phyloP scores from a whole-genome alignment of 228 moss, liverwort and hornwort genomes.

The Sphagnum fallax region DNA sequence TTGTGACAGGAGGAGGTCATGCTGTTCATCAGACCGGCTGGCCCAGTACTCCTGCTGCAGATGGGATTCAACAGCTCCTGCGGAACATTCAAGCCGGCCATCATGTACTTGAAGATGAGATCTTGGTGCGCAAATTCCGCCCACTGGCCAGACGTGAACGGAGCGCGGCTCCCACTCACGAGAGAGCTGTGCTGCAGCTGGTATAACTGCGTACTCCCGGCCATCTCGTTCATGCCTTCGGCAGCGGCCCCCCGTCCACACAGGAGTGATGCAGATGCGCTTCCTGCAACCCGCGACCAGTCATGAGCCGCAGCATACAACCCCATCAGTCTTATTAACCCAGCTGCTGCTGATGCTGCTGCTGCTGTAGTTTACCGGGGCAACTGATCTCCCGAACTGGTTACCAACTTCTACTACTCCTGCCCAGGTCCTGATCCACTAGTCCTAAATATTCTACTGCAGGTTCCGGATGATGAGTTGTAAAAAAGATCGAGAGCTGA shows the following conservation, averaged over 20 bases:
- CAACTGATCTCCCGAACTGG: too few relatives aligned
- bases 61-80: conserved; percentile 91
- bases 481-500: too few relatives aligned
- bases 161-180: conserved; percentile 68
- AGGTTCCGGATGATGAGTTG: too few relatives aligned
- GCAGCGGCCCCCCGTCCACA: conserved; percentile 9
- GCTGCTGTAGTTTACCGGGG: too few relatives aligned
- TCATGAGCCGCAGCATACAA: too few relatives aligned
- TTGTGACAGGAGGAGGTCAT: conserved; percentile 46
- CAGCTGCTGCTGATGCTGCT: too few relatives aligned
- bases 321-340: too few relatives aligned
- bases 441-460: too few relatives aligned
- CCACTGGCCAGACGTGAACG: conserved; percentile 93
- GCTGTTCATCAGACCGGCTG: conserved; percentile 59
- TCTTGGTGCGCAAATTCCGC: conserved; percentile 99
- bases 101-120: conserved; percentile 97
- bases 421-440: too few relatives aligned
- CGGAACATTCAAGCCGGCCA: conserved; percentile 91
- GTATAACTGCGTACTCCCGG: conserved; percentile 34
- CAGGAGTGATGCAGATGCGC: too few relatives aligned
- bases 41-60: conserved; percentile 81
- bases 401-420: too few relatives aligned
- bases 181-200: conserved; percentile 37
- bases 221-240: conserved; percentile 32
- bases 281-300: too few relatives aligned